Conservation (phyloP, 257 asterid species). For the Solanum habrochaites region DNA sequence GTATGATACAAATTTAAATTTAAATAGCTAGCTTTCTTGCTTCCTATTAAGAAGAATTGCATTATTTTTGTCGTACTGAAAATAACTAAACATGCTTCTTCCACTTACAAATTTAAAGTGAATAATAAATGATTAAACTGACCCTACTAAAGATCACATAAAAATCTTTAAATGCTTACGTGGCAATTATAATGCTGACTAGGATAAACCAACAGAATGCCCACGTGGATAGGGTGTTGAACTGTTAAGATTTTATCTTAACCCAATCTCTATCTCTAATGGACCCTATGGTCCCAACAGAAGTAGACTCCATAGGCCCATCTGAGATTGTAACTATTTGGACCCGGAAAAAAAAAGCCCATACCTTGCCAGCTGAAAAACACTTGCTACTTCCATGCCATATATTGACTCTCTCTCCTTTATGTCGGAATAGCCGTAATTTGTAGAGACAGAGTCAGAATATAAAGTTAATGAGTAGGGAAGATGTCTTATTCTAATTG, state of each 20-base stretch:
- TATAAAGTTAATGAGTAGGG: background rate
- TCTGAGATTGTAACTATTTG: constrained; percentile 17
- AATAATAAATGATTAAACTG: constrained; percentile 15
- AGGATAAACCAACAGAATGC: background rate
- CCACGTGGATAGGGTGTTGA: constrained; percentile 51
- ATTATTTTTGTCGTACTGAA: background rate
- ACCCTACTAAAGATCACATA: constrained; percentile 14
- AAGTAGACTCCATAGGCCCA: background rate
- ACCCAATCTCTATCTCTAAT: constrained; percentile 14
- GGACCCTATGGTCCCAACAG: background rate
- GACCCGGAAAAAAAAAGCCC: constrained; percentile 48
- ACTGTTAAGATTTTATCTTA: background rate
- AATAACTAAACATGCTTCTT: background rate
- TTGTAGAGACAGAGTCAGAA: background rate
- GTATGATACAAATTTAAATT: background rate
- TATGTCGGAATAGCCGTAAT: background rate
- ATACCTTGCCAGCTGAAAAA: constrained; percentile 31
- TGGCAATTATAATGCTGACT: constrained; percentile 32
- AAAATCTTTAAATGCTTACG: constrained; percentile 9
- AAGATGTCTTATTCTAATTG: background rate
- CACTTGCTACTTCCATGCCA: constrained; percentile 11
- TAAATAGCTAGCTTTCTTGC: background rate
- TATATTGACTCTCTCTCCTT: background rate
- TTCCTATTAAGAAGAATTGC: background rate
- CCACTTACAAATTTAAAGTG: background rate